These are phyloP conservation scores for Stylonectria norvegica DNA, from an alignment of 2,329 filamentous ascomycete genomes.

Conservation along the genomic window DNA sequence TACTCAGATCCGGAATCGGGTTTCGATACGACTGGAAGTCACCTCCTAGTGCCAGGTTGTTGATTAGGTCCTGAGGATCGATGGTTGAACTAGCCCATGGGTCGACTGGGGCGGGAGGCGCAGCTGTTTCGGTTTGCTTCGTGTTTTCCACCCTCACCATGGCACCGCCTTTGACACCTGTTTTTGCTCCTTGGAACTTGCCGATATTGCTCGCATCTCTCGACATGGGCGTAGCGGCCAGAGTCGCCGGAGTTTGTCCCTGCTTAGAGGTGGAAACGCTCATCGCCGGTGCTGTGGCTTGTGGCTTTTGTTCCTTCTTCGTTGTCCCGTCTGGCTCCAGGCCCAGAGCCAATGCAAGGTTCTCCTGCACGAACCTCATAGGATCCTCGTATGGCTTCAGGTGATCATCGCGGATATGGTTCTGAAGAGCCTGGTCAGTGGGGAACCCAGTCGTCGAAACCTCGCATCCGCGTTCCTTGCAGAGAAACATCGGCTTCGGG, in stretches of 20 bases:
- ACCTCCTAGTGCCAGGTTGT: constrained; percentile 33
- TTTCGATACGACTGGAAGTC: too few relatives aligned
- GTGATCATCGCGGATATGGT: constrained; percentile 59
- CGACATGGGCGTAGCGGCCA: constrained; percentile 48
- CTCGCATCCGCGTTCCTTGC: constrained; percentile 55
- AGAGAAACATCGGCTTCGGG: constrained; percentile 45
- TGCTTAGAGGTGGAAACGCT: constrained; percentile 44
- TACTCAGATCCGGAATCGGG: constrained; percentile 50
- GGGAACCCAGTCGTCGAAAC: constrained; percentile 47
- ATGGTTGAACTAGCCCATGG: constrained; percentile 45
- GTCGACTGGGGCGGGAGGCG: constrained; percentile 16
- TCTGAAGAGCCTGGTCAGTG: constrained; percentile 51
- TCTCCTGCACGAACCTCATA: constrained; percentile 49
- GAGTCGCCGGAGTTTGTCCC: constrained; percentile 44
- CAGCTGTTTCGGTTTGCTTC: constrained; percentile 24
- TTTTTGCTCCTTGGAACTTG: constrained; percentile 37
- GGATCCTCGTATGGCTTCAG: constrained; percentile 54
- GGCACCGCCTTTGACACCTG: constrained; percentile 26
- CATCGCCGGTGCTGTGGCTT: constrained; percentile 36
- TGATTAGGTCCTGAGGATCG: constrained; percentile 45
- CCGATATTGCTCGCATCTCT: constrained; percentile 46
- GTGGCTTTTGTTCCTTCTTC: constrained; percentile 34
- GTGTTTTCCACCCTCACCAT: constrained; percentile 30
- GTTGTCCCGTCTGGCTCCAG: constrained; percentile 49
- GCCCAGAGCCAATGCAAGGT: constrained; percentile 46